A percentile compares a stretch with the other conserved stretches of the same genome.
phyloP scores from a whole-genome alignment of 192 early-diverging fungal genomes.

The Neocallimastix lanati region DNA sequence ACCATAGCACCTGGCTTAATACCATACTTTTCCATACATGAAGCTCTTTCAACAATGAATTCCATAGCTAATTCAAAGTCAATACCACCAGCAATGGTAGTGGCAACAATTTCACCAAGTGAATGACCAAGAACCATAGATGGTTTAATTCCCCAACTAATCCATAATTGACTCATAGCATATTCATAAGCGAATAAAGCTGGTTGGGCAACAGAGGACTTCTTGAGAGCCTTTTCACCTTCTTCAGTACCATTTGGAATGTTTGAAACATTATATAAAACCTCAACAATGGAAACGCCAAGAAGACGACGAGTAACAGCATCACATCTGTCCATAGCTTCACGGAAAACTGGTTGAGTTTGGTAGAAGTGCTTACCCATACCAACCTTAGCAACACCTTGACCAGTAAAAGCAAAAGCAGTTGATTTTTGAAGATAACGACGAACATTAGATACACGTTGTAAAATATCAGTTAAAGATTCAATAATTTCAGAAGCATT shows the following conservation, averaged over 20 bases:
- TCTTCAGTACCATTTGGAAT: not conserved
- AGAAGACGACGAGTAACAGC: not conserved
- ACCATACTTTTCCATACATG: conserved; percentile 4
- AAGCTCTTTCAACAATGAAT: conserved; percentile 11
- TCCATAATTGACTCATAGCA: conserved; percentile 11
- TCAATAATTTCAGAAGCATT: not conserved
- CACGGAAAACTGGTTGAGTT: not conserved
- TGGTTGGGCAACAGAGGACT: not conserved
- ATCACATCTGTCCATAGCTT: not conserved
- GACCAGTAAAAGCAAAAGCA: not conserved
- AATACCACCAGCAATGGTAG: conserved; percentile 9
- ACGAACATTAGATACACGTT: not conserved
- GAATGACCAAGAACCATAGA: conserved; percentile 9
- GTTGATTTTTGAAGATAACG: not conserved
- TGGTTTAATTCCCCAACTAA: conserved; percentile 5
- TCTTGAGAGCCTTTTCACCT: not conserved
- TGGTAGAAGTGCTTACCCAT: not conserved
- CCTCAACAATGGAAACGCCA: not conserved
- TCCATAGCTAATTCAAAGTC: conserved; percentile 4
- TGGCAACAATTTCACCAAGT: conserved; percentile 13
- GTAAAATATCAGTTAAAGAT: not conserved
- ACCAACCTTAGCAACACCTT: not conserved
- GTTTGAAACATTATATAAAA: not conserved
- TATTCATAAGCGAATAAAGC: not conserved
- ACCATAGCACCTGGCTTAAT: conserved; percentile 10